Percentiles rank a stretch among this genome's conserved stretches.
These are phyloP conservation scores for Chalciporus sp. DNA, from an alignment of 1,284 basidiomycete species.

Conservation along the genomic window DNA sequence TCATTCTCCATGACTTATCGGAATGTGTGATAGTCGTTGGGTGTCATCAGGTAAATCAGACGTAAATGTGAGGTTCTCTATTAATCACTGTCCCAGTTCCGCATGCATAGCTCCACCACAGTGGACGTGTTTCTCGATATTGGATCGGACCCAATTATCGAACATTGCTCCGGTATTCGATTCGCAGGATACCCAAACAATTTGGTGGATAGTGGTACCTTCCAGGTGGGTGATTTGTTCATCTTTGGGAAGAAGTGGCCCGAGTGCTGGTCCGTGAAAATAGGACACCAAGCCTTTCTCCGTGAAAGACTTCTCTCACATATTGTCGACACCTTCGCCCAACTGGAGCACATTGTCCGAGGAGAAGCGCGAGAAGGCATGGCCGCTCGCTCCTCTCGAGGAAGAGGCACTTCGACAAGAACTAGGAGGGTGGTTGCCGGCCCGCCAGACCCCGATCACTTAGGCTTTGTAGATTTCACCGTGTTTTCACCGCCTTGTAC, in stretches of 20 bases:
- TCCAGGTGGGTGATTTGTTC: slow-evolving; percentile 20
- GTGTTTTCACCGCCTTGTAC: not conserved
- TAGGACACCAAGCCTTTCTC: slow-evolving; percentile 33
- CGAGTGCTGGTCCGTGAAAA: not conserved
- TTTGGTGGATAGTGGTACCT: slow-evolving; percentile 15
- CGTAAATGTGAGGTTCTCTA: not conserved
- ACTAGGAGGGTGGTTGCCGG: slow-evolving; percentile 21
- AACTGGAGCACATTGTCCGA: slow-evolving; percentile 56
- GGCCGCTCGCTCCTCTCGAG: slow-evolving; percentile 26
- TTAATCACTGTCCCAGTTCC: slow-evolving; percentile 53
- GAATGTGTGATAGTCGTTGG: slow-evolving; percentile 65
- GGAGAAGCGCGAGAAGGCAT: slow-evolving; percentile 20
- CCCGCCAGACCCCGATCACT: not conserved
- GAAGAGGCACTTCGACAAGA: slow-evolving; percentile 14
- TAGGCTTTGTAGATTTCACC: not conserved
- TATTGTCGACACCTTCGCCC: slow-evolving; percentile 66
- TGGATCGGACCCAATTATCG: slow-evolving; percentile 74
- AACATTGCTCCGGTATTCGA: slow-evolving; percentile 60
- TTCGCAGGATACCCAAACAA: slow-evolving; percentile 61
- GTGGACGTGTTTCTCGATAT: slow-evolving; percentile 67
- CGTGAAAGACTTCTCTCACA: slow-evolving; percentile 84
- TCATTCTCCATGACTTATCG: slow-evolving; percentile 63
- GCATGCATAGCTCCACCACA: slow-evolving; percentile 70
- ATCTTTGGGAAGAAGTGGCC: not conserved
- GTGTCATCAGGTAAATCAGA: slow-evolving; percentile 70